Evolutionary conservation across 805 yeast species (phyloP), one percentile per base, ranked within the genome.

Genomic region (Ogataea ramenticola): DNA sequence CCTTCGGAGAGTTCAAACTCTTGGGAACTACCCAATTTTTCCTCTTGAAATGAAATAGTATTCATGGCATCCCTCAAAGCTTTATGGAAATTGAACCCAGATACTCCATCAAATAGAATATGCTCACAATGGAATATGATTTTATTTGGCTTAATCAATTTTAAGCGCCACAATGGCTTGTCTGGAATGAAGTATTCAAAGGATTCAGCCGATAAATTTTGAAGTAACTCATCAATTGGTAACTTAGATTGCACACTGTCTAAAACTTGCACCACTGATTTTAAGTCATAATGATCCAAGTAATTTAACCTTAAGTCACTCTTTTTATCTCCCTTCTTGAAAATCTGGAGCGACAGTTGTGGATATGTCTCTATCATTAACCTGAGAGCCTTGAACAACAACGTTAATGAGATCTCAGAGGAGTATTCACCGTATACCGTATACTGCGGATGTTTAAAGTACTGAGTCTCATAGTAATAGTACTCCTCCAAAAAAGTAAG

Each of bases 71-170:
- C 43, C 26, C 31, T 31, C 4, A 40, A 32, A 4, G 32, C 5
- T 20, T 19, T 29, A 3, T 16, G 67, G 47, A 67, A 62, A 36
- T 49, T 50, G 16, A 46, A 44, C 3, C 64, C 67, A 15, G 66
- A 53, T 12, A 54, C 52, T 2, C 71, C 72, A 49, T 67, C 71
- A 36, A 61, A 57, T 10, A 62, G 43, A 4, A 56, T 31, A 43
- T 60, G 70, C 19, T 65, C 63, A 44, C 57, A 59, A 19, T 42
- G 40, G 35, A 65, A 51, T 10, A 54, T 19, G 31, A 54, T 31
- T 3, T 46, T 43, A 21, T 44, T 44, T 4, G 43, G 31, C 21
- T 49, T 49, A 3, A 50, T 30, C n/a, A 53, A 39, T 8, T 44
- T 36, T 9, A 57, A 33, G 26, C 44, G 47, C 62, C 62, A 59